Base-by-base conservation (phyloP, 331 rosid genomes). In the Cucumis variabilis region DNA sequence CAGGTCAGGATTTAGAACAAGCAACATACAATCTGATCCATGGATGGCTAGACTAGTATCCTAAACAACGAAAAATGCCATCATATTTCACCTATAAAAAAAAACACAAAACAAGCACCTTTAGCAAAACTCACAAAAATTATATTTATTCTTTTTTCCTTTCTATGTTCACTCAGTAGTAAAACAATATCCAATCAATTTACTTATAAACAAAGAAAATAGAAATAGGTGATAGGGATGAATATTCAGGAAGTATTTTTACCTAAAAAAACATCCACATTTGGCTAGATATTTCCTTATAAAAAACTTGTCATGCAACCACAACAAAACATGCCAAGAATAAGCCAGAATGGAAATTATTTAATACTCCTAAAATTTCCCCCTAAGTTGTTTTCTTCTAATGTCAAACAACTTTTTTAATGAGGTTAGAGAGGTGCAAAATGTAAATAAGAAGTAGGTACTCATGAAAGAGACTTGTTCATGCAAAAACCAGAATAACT, bases 191-290 rank as follows among this genome's bases (percentile, higher is more conserved):
- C 33, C 62, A 25, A 77, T 30, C 37, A 30, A 30, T 30, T 30
- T 30, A 30, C 37, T 3, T 30, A 30, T 30, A 30, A 30, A 30
- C 37, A 20, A 19, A 76, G 17, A 33, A 72, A 72, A 73, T 24
- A 37, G 16, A 73, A 13, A 48, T 7, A 41, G 24, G 8, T 66
- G 74, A 65, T 37, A 24, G 50, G 12, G 28, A 82, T 21, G 58
- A 3, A 37, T 48, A 82, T 82, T 30, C 12, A 9, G 25, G 63
- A 80, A 82, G 21, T 60, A 60, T 30, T 27, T 80, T 53, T 82
- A 82, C 85, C 86, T 83, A 62, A 67, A 63, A 82, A 66, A 81
- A 33, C 53, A 83, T 83, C 74, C 27, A 83, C 74, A 83, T 21
- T 30, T 63, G 46, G 58, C 37, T 28, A 41, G 30, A 82, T 60